Evolutionary conservation across 441 rosid species (phyloP), one percentile per base, ranked within the genome.

Genomic region (Mallotus repandus): DNA sequence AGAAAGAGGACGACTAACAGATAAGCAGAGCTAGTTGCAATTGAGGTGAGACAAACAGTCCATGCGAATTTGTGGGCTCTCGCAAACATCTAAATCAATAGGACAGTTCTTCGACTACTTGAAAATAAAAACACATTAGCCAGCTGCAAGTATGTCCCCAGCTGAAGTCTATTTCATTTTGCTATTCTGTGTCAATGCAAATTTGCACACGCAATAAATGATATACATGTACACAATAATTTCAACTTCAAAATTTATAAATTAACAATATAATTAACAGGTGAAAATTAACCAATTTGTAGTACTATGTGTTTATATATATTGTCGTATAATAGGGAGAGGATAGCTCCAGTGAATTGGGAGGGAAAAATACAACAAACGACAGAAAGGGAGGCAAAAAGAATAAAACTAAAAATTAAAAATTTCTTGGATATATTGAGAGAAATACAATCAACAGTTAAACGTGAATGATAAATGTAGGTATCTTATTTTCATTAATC

Each of bases 31-130:
- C 41, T n/a, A 35, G n/a, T 18, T 32, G 48, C 65, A 35, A 13
- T 18, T 32, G 48, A 13, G n/a, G 46, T 15, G 56, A 49, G 69
- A 49, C 69, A 9, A 21, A 49, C 57, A 9, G 13, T 41, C 52
- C n/a, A 19, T 35, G 38, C 38, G 45, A 57, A 45, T 8, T 22
- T 45, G 73, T 71, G 68, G 62, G 63, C 69, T 72, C 69, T 16
- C 69, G 19, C 22, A 16, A 12, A 12, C 52, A 18, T 62, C 62
- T 18, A 54, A 21, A 54, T 38, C 25, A 21, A 11, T 2, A 63
- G 75, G 66, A 59, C 32, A 13, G 16, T 14, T n/a, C 9, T 32
- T 9, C 8, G 29, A 16, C 16, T 32, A 35, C 61, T 53, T 35
- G 52, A n/a, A 11, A n/a, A 59, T 21, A 58, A 46, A n/a, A n/a